These are phyloP conservation scores for Cyclotella cryptica DNA, from an alignment of 108 stramenopile species.

Conservation along the genomic window DNA sequence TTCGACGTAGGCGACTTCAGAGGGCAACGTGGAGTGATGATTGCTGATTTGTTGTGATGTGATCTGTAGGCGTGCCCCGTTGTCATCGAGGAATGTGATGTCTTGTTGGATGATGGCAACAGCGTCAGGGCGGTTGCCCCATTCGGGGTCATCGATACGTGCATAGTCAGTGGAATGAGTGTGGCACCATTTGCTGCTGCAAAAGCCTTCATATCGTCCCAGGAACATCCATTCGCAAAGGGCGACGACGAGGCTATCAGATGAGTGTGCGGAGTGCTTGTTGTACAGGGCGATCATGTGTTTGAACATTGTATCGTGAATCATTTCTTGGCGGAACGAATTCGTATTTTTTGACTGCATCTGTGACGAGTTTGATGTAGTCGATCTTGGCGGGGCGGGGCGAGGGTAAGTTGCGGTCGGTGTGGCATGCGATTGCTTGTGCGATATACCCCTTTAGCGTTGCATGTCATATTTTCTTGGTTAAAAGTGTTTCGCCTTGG, in stretches of 20 bases:
- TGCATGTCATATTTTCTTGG: too few species aligned
- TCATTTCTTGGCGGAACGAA: conserved; percentile 6
- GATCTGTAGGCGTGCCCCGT: not conserved
- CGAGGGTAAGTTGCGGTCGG: not conserved
- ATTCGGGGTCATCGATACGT: not conserved
- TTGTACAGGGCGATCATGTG: not conserved
- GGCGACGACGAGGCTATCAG: not conserved
- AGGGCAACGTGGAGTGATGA: not conserved
- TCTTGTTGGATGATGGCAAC: not conserved
- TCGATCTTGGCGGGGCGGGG: not conserved
- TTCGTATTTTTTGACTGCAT: conserved; percentile 17
- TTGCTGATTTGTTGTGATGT: not conserved
- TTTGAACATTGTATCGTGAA: conserved; percentile 11
- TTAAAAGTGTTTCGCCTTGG: too few species aligned
- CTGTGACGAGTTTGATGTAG: not conserved
- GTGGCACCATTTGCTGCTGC: conserved; percentile 16
- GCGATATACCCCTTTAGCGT: too few species aligned
- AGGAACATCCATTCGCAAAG: conserved; percentile 24
- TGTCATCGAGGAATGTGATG: not conserved
- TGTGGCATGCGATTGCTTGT: not conserved
- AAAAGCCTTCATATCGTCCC: conserved; percentile 10
- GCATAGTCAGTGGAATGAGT: not conserved
- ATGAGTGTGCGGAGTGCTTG: not conserved
- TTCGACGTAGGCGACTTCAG: not conserved
- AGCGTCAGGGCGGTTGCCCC: not conserved